phyloP scores from a whole-genome alignment of 2,329 filamentous ascomycete genomes.

The Myriosclerotinia duriaeana region DNA sequence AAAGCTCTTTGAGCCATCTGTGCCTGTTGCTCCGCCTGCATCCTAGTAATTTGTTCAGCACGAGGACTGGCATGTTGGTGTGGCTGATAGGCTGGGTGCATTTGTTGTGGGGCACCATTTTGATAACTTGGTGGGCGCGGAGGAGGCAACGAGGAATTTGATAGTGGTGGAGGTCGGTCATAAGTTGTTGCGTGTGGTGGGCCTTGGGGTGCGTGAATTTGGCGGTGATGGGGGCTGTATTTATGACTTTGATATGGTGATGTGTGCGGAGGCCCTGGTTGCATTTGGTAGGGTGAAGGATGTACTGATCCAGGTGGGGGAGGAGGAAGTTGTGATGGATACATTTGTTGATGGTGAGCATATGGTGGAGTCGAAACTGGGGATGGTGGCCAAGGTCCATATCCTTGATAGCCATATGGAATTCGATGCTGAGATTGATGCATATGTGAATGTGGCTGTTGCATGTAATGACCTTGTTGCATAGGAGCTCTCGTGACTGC shows the following conservation, averaged over 20 bases:
- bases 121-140: conserved; percentile 32
- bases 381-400: conserved; percentile 54
- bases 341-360: conserved; percentile 43
- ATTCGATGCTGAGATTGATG: conserved; percentile 41
- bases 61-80: conserved; percentile 43
- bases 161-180: conserved; percentile 41
- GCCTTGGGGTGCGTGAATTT: conserved; percentile 27
- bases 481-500: conserved; percentile 76
- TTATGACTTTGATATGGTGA: conserved; percentile 38
- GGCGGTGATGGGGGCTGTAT: conserved; percentile 35
- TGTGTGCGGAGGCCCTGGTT: conserved; percentile 36
- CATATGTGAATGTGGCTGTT: conserved; percentile 45
- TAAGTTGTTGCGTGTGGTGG: conserved; percentile 34
- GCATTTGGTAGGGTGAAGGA: conserved; percentile 37
- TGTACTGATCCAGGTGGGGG: conserved; percentile 40
- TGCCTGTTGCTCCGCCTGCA: conserved; percentile 41
- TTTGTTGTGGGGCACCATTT: conserved; percentile 27
- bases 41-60: conserved; percentile 43
- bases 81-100: conserved; percentile 37
- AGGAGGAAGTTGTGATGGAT: conserved; percentile 43
- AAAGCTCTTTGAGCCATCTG: conserved; percentile 37
- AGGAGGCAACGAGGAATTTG: conserved; percentile 41
- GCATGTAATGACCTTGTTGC: conserved; percentile 49
- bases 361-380: conserved; percentile 55
- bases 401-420: conserved; percentile 44